These are phyloP conservation scores for Mycena latifolia DNA, from an alignment of 768 basidiomycete genomes.

Conservation along the genomic window DNA sequence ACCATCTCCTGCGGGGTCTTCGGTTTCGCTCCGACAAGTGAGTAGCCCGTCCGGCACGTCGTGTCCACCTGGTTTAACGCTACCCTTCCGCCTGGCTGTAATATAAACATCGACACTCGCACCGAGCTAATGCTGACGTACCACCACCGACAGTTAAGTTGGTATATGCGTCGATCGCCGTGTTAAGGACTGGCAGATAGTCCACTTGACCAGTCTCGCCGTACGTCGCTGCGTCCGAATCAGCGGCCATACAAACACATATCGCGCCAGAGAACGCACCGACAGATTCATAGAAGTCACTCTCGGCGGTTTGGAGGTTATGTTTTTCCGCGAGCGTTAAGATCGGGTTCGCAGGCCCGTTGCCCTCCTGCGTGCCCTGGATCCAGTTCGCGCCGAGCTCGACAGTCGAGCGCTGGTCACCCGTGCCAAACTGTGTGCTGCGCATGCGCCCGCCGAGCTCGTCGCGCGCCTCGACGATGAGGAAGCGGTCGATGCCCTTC, in stretches of 20 bases:
- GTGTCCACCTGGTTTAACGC: conserved; percentile 63
- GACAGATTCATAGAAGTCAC: conserved; percentile 56
- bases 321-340: conserved; percentile 69
- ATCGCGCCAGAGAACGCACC: conserved; percentile 53
- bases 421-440: conserved; percentile 56
- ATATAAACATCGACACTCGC: neutral
- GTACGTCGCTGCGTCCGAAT: conserved; percentile 50
- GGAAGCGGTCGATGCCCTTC: conserved; percentile 66
- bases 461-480: conserved; percentile 69
- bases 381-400: conserved; percentile 77
- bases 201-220: conserved; percentile 64
- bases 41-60: conserved; percentile 66
- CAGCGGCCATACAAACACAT: too few relatives aligned
- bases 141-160: conserved; percentile 60
- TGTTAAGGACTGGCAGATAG: conserved; percentile 59
- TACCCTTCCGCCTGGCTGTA: conserved; percentile 59
- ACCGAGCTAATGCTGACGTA: conserved; percentile 39
- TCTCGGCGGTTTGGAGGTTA: conserved; percentile 58
- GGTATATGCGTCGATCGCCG: conserved; percentile 53
- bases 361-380: conserved; percentile 59
- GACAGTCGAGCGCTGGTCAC: conserved; percentile 51
- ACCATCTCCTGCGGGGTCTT: conserved; percentile 60
- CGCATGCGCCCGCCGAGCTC: conserved; percentile 75
- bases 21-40: conserved; percentile 60
- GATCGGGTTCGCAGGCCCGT: conserved; percentile 71